Percentiles rank a stretch among this genome's conserved stretches.
phyloP scores from a whole-genome alignment of 768 basidiomycete species.

The Serendipita indica region DNA sequence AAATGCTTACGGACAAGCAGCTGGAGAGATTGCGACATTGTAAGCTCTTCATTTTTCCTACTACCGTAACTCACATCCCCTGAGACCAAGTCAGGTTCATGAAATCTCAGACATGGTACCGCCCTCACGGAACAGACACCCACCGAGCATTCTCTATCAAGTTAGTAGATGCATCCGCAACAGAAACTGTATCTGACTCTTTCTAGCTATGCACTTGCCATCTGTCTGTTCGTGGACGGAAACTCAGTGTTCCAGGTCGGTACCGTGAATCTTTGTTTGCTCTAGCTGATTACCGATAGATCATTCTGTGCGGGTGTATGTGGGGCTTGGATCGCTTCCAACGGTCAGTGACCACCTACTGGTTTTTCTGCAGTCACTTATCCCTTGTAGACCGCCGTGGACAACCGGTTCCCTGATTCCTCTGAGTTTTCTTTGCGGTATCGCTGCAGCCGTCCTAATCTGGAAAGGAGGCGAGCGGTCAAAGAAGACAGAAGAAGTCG shows the following conservation, averaged over 20 bases:
- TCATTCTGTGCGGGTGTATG: constrained; percentile 60
- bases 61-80: background rate
- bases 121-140: constrained; percentile 70
- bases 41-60: constrained; percentile 23
- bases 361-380: constrained; percentile 19
- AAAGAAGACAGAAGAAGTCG: constrained; percentile 49
- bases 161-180: constrained; percentile 10
- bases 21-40: constrained; percentile 50
- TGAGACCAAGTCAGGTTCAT: constrained; percentile 56
- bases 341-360: background rate
- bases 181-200: background rate
- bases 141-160: constrained; percentile 28
- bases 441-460: constrained; percentile 55
- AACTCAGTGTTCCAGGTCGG: constrained; percentile 69
- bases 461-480: constrained; percentile 59
- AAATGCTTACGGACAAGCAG: constrained; percentile 51
- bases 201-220: constrained; percentile 47
- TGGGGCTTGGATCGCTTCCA: constrained; percentile 56
- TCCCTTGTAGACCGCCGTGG: constrained; percentile 22
- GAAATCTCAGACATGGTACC: constrained; percentile 70
- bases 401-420: constrained; percentile 48
- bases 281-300: constrained; percentile 22
- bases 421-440: constrained; percentile 59
- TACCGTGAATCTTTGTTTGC: constrained; percentile 1
- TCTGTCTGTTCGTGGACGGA: constrained; percentile 55